Percentiles rank a stretch among this genome's conserved stretches.
Conservation (phyloP, 148 eudicot species). For the Camellia sinensis region DNA sequence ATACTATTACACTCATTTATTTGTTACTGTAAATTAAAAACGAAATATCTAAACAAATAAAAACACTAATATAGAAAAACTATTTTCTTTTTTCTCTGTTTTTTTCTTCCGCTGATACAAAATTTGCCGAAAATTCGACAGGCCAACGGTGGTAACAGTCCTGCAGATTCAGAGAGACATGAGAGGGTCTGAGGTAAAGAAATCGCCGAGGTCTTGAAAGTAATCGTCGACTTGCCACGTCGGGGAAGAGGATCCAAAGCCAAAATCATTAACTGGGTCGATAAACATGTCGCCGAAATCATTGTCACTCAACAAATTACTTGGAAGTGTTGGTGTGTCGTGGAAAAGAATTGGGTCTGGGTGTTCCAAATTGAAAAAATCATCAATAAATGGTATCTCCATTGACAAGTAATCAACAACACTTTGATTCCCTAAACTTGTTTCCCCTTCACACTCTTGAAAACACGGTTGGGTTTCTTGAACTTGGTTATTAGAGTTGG, state of each 20-base stretch:
- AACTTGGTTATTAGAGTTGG: constrained; percentile 14
- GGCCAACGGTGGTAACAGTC: constrained; percentile 15
- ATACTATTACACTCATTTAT: too few species aligned
- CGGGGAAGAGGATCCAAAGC: constrained; percentile 15
- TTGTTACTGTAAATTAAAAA: too few species aligned
- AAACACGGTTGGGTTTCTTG: not conserved
- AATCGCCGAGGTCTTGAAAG: constrained; percentile 58
- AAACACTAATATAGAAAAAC: not conserved
- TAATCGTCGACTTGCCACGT: constrained; percentile 53
- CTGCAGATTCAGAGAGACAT: constrained; percentile 27
- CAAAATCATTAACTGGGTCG: constrained; percentile 36
- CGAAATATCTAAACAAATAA: too few species aligned
- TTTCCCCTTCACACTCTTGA: constrained; percentile 40
- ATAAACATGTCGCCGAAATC: constrained; percentile 23
- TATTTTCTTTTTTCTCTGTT: not conserved
- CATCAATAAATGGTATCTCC: constrained; percentile 36
- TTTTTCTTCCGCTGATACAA: constrained; percentile 37
- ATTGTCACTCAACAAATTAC: not conserved
- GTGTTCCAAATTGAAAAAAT: constrained; percentile 42
- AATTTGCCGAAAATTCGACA: constrained; percentile 48
- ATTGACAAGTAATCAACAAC: constrained; percentile 28
- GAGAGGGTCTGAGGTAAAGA: constrained; percentile 41
- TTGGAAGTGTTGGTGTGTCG: constrained; percentile 18
- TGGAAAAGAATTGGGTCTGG: constrained; percentile 40
- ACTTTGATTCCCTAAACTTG: constrained; percentile 13